These are phyloP conservation scores for Albizia julibrissin DNA, from an alignment of 306 rosid species.

Conservation along the genomic window DNA sequence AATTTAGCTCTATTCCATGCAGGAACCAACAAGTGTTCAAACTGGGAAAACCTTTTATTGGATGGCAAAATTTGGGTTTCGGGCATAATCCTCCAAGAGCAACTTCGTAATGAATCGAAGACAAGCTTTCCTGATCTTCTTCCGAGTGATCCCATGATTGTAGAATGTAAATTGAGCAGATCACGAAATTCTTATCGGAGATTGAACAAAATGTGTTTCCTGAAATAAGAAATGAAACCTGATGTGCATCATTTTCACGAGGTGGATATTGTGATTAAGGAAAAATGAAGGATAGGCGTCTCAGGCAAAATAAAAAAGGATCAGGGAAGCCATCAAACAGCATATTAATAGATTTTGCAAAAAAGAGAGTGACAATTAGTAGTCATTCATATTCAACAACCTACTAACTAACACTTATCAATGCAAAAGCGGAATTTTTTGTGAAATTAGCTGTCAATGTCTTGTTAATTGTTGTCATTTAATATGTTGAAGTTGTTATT, in stretches of 20 bases:
- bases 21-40: background rate
- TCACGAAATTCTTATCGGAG: background rate
- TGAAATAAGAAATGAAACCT: background rate
- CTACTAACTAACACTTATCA: no score
- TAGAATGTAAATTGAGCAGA: background rate
- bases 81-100: slow-evolving; percentile 40
- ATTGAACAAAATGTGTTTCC: background rate
- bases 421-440: no score
- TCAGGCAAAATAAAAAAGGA: background rate
- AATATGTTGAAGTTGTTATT: no score
- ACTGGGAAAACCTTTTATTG: background rate
- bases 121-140: slow-evolving; percentile 41
- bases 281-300: background rate
- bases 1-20: background rate
- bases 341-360: background rate
- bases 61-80: background rate
- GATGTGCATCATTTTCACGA: background rate
- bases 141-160: background rate
- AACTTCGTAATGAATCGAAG: slow-evolving; percentile 44
- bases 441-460: background rate
- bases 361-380: no score
- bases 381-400: no score
- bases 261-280: background rate
- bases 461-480: background rate
- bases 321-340: background rate